These are phyloP conservation scores for Amylostereum areolatum DNA, from an alignment of 1,284 basidiomycete genomes.

Conservation along the genomic window DNA sequence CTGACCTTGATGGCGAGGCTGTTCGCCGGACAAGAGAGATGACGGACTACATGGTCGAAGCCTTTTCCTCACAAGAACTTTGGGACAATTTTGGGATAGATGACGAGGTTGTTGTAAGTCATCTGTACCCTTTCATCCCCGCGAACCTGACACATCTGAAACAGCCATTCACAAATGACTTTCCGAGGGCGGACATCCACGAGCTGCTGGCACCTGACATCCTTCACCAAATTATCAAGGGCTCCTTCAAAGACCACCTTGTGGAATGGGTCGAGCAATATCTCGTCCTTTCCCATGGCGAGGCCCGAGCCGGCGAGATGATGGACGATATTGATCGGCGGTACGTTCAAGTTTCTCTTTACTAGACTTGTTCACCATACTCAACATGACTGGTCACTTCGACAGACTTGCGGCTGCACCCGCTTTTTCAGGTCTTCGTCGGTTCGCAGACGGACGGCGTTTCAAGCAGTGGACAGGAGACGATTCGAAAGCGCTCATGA, in stretches of 20 bases:
- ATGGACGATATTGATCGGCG: conserved; percentile 27
- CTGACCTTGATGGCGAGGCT: background rate
- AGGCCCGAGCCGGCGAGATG: conserved; percentile 14
- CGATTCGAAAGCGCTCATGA: conserved; percentile 13
- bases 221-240: conserved; percentile 34
- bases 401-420: conserved; percentile 9
- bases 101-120: background rate
- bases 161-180: conserved; percentile 30
- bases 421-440: conserved; percentile 6
- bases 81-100: background rate
- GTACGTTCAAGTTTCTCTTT: conserved; percentile 10
- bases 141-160: too few species aligned
- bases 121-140: background rate
- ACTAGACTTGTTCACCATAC: background rate
- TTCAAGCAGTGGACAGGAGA: conserved; percentile 15
- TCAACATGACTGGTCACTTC: background rate
- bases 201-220: conserved; percentile 27
- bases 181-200: conserved; percentile 29
- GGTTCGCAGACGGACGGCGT: conserved; percentile 13
- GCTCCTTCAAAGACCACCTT: conserved; percentile 32
- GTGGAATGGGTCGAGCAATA: conserved; percentile 28
- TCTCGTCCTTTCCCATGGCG: conserved; percentile 12
- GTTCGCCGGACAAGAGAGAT: background rate
- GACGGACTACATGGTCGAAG: background rate
- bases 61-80: background rate